phyloP scores from a whole-genome alignment of 352 stramenopile genomes.

The Globisporangium takayamanum region DNA sequence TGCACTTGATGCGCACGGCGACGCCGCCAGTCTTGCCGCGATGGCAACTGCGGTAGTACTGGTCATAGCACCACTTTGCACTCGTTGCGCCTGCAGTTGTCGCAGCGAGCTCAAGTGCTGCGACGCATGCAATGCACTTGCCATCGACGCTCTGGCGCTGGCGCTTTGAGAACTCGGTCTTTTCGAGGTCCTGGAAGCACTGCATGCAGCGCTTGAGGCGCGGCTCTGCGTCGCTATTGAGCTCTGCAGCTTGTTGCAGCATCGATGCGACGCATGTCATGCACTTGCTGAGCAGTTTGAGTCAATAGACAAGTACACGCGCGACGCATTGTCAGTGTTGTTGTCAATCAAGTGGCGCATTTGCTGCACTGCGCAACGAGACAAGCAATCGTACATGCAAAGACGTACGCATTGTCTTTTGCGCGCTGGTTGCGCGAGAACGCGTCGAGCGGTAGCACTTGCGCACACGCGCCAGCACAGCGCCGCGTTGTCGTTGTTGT shows the following conservation, averaged over 20 bases:
- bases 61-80: slow-evolving; percentile 58
- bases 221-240: slow-evolving; percentile 16
- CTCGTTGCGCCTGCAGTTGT: slow-evolving; percentile 18
- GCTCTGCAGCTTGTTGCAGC: slow-evolving; percentile 14
- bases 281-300: slow-evolving; percentile 40
- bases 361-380: neutral
- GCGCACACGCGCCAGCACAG: slow-evolving; percentile 18
- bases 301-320: neutral
- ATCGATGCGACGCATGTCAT: slow-evolving; percentile 34
- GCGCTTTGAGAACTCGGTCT: slow-evolving; percentile 63
- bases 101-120: slow-evolving; percentile 36
- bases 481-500: neutral
- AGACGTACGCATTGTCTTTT: slow-evolving; percentile 42
- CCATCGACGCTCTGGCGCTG: slow-evolving; percentile 52
- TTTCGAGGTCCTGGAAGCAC: slow-evolving; percentile 64
- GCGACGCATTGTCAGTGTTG: neutral
- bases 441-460: slow-evolving; percentile 5
- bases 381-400: neutral
- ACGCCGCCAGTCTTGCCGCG: slow-evolving; percentile 61
- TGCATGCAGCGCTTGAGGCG: slow-evolving; percentile 63
- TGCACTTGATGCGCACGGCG: slow-evolving; percentile 52
- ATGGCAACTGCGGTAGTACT: slow-evolving; percentile 63
- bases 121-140: slow-evolving; percentile 56
- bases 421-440: slow-evolving; percentile 53
- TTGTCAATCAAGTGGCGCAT: neutral